Base-by-base conservation (phyloP, 345 rosid species). In the Syzygium aqueum region DNA sequence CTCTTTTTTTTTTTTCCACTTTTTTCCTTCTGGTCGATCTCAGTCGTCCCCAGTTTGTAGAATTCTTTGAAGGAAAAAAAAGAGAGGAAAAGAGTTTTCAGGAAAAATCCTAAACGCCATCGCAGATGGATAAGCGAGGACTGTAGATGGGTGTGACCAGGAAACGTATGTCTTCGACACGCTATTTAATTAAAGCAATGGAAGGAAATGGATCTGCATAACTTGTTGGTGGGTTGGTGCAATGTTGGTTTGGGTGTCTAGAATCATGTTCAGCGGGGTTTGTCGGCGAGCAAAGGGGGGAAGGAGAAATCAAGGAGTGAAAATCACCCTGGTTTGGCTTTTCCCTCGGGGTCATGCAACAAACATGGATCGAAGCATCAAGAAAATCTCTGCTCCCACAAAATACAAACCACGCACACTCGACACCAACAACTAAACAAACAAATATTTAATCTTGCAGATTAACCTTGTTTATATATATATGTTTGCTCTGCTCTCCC, bases 1-100 rank as follows among this genome's bases (percentile, higher is more conserved):
- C 33, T 33, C 23, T 6, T 4, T 13, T 3, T 17, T 0, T 19
- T 16, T 14, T 28, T 17, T 6, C 11, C 7, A 2, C 4, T 0
- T 19, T 16, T 14, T 28, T 9, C 3, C 21, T 33, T 33, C 5
- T 5, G 80, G 80, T 33, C 40, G 25, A 73, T 19, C 46, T 73
- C 46, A 1, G 25, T 19, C 13, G 43, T 40, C 80, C 23, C 80
- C 25, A 2, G 80, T 73, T 37, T 21, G 49, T 33, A 10, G 25
- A 19, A 33, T 73, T 73, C 49, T 10, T 21, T 12, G 25, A 73
- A 33, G 80, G 13, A 2, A 33, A 67, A 67, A 67, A 65, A 17
- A 21, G 9, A 10, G 78, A 21, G 78, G 46, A 19, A 37, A 19
- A 73, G 6, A 22, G 37, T 33, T 73, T 73, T 37, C 80, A 9